Evolutionary conservation across 2,329 filamentous ascomycete species (phyloP), one percentile per base, ranked within the genome.

Genomic region (Penicillium sp.): DNA sequence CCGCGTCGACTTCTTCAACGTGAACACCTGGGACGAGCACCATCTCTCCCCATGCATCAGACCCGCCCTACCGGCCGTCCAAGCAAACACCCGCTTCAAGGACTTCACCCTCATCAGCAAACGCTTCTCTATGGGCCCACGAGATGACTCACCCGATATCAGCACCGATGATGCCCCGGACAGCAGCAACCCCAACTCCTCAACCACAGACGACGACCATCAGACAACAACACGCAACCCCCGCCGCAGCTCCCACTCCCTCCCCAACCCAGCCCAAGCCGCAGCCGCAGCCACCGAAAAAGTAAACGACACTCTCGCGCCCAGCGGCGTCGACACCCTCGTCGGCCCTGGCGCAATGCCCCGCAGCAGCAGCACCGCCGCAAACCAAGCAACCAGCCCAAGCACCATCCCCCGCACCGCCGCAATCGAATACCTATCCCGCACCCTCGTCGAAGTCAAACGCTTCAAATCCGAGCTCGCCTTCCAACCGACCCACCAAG

Each of bases 1-100:
- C 69, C 87, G 83, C 0, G 83, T 97, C 40, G 88, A 97, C 73
- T 96, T 96, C 72, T 96, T 92, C 76, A 83, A 94, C 68, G 79
- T 87, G 0, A 81, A 91, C 14, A 86, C 87, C 54, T 98, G 94
- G 93, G 85, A 89, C 55, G 88, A 90, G 61, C 87, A 91, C 73
- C 84, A 87, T 33, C 82, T 91, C 9, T 94, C 90, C 2, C 93
- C 93, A 0, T 95, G 90, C 70, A 85, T 96, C 43, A 82, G 78
- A n/a, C 82, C 87, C 0, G 80, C 88, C 2, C 76, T 92, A 0
- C 89, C 89, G 1, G 79, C 88, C 0, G 76, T 60, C 13, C 82
- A 67, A 73, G 78, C 58, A 66, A 77, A 60, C 27, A 64, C 61
- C 16, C 70, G 61, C 54, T 62, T 75, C 16, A 72, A 72, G 40